Conservation (phyloP, 345 rosid genomes). For the Camelina hispida region DNA sequence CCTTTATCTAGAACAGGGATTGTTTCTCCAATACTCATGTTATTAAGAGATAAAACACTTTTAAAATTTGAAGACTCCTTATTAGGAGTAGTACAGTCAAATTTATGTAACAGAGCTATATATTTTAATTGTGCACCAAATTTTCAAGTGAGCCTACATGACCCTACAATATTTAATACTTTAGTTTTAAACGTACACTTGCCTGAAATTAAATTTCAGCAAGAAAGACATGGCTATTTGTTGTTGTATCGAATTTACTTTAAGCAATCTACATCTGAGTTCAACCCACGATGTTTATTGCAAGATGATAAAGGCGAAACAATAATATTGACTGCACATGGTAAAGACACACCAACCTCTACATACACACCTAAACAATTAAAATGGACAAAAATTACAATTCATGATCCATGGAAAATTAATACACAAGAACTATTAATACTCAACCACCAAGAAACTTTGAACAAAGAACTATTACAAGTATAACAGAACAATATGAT, state of each 20-base stretch:
- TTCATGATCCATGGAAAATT: background rate
- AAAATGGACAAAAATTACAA: background rate
- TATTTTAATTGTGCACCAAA: no score
- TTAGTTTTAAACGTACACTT: background rate
- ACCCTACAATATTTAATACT: background rate
- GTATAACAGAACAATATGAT: background rate
- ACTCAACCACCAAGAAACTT: background rate
- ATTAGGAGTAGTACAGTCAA: background rate
- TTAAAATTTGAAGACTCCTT: background rate
- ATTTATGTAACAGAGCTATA: background rate
- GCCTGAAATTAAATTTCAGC: background rate
- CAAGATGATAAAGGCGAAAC: background rate
- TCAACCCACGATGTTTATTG: background rate
- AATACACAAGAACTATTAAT: no score
- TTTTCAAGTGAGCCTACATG: background rate
- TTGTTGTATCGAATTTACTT: background rate
- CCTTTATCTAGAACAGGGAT: background rate
- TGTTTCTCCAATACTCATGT: background rate
- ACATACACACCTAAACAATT: background rate
- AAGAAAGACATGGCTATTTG: background rate
- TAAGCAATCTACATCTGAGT: background rate
- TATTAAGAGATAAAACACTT: background rate
- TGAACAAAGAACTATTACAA: background rate
- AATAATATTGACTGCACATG: background rate
- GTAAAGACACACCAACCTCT: background rate